Percentiles rank a stretch among this genome's conserved stretches.
phyloP scores from a whole-genome alignment of 306 rosid genomes.

The Medicago lupulina region DNA sequence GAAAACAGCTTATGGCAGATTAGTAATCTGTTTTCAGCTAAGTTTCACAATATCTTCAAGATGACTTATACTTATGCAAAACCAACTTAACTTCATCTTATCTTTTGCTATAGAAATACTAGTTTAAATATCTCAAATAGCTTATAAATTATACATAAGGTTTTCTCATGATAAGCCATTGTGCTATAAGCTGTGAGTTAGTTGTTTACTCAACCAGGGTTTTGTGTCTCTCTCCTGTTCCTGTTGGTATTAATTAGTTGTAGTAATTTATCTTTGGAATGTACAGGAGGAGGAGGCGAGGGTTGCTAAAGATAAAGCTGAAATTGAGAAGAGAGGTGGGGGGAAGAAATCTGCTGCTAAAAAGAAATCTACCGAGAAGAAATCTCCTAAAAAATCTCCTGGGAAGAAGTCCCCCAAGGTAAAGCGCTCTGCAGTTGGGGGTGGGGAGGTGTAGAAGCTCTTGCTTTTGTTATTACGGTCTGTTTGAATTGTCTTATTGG shows the following conservation, averaged over 20 bases:
- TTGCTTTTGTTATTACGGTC: background rate
- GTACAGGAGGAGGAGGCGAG: slow-evolving; percentile 78
- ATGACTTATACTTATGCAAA: too few relatives aligned
- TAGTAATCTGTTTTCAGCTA: too few relatives aligned
- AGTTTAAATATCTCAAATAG: too few relatives aligned
- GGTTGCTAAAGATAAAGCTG: slow-evolving; percentile 44
- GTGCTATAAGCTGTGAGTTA: too few relatives aligned
- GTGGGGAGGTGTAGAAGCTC: background rate
- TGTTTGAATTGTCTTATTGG: too few relatives aligned
- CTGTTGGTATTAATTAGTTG: background rate
- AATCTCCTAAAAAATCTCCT: slow-evolving; percentile 39
- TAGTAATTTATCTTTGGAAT: background rate
- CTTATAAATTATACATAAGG: too few relatives aligned
- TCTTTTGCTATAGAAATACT: too few relatives aligned
- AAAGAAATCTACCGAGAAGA: slow-evolving; percentile 35
- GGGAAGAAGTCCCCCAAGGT: slow-evolving; percentile 44
- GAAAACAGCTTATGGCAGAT: too few relatives aligned
- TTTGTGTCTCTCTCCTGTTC: background rate
- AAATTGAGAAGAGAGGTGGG: slow-evolving; percentile 22
- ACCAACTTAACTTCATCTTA: too few relatives aligned
- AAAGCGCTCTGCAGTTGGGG: background rate
- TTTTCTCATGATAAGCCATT: too few relatives aligned
- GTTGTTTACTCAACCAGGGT: too few relatives aligned
- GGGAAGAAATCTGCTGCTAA: slow-evolving; percentile 29
- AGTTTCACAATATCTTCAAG: too few relatives aligned